Evolutionary conservation across 2,329 filamentous ascomycete genomes (phyloP), one percentile per base, ranked within the genome.

Genomic region (Phyllosticta citriasiana): DNA sequence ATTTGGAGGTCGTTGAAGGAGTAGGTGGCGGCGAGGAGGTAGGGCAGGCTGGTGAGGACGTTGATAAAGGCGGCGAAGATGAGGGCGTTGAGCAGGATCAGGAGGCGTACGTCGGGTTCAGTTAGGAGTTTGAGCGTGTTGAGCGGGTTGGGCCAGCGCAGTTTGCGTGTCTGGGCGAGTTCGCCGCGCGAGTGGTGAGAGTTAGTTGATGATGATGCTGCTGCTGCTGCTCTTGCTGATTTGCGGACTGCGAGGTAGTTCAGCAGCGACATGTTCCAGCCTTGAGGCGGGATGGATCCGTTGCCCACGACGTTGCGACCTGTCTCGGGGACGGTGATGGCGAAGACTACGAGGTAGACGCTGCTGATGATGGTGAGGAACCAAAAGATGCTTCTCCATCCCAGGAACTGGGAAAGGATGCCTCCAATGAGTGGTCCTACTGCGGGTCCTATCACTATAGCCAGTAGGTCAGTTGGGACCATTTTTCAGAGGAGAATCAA

Each of bases 21-120:
- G 64, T 82, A 83, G 2, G 78, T 73, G 5, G 73, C 62, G 12
- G 71, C 67, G 63, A 80, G 79, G 3, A 78, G 72, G 4, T 76
- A 77, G 0, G 81, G 79, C 2, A 80, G 72, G 1, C 73, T 71
- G 1, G 77, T 30, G 24, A 55, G 53, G 12, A 63, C 62, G 50
- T 75, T 73, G 66, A 79, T 78, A 68, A 77, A 79, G 10, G 72
- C 74, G 4, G 76, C 76, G 65, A 79, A 81, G 8, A 80, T 69
- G 57, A 74, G 65, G 61, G 63, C 70, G 64, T 66, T 71, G 26
- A 71, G 72, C 52, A 74, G 63, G 22, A 73, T 70, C 2, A 71
- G 67, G 7, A 78, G 69, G 24, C 73, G 71, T 33, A 72, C 72
- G 60, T 75, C 74, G 61, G 76, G 76, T 57, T 77, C 70, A 4